Base-by-base conservation (phyloP, 2,329 filamentous ascomycete genomes). In the Davidsoniella eucalypti region DNA sequence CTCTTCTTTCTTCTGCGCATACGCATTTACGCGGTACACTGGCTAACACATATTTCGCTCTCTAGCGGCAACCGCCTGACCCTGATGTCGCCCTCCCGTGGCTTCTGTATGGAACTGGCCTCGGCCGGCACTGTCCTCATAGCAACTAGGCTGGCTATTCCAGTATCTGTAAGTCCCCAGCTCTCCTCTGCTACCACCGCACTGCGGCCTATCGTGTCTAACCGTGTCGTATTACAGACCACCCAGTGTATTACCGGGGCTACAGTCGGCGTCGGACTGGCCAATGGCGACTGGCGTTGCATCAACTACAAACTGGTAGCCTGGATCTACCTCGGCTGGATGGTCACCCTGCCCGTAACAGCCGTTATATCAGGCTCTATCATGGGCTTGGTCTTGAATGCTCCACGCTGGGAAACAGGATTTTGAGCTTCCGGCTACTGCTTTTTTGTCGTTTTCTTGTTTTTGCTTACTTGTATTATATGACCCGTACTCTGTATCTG, bases 361-460 rank as follows among this genome's bases (percentile, higher is more conserved):
- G 71, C 64, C 4, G 57, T 70, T 3, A 61, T 76, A 6, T 70
- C 67, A 5, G 74, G 74, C 5, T 66, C 67, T 25, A 56, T 75
- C 40, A 76, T 76, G 72, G 73, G 64, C 1, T 60, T 76, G 8
- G 65, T 76, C 5, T 61, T 77, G 37, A 75, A 76, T 54, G 70
- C 73, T 12, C 73, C 73, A 2, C 61, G 62, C 8, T 68, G 61
- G 55, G 33, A 49, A 25, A 46, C 50, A 33, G 26, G 26, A 33
- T 12, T 33, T 12, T 33, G 26, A 33, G 26, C 26, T 33, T 33
- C 26, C 26, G 10, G 8, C 26, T 33, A 12, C 8, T 33, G 26
- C 26, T 33, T 33, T 4, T 33, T 33, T 9, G 8, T 33, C 3
- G 26, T 33, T 33, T 33, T 33, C 26, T 33, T 33, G 1, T 10